A percentile compares a stretch with the other conserved stretches of the same genome.
Conservation (phyloP, 129 eudicot species). For the Lactuca saligna region DNA sequence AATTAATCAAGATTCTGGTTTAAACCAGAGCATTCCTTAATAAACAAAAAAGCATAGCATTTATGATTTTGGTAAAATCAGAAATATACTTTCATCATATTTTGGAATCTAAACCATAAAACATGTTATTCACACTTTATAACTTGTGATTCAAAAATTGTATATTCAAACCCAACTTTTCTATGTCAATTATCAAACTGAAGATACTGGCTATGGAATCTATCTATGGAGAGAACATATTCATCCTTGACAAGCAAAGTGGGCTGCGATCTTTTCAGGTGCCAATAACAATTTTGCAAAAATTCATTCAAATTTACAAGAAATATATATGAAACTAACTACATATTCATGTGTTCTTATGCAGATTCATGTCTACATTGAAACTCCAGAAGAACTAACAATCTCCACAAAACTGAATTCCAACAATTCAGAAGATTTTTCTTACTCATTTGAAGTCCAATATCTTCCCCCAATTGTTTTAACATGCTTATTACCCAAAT, state of each 20-base stretch:
- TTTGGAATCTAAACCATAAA: no score
- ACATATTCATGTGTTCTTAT: conserved; percentile 10
- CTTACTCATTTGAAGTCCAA: conserved; percentile 65
- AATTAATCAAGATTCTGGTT: background rate
- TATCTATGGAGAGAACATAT: conserved; percentile 73
- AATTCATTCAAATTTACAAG: background rate
- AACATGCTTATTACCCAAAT: conserved; percentile 82
- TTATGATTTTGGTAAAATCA: no score
- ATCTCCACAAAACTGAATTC: conserved; percentile 61
- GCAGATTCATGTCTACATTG: conserved; percentile 71
- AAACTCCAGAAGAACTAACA: conserved; percentile 46
- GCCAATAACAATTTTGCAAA: background rate
- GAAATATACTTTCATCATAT: no score
- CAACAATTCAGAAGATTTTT: conserved; percentile 45
- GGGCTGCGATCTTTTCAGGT: conserved; percentile 81
- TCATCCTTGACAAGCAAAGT: conserved; percentile 49
- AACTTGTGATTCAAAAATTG: no score
- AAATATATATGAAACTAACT: background rate
- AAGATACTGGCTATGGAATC: conserved; percentile 87
- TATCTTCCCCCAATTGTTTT: conserved; percentile 75
- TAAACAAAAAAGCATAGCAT: no score
- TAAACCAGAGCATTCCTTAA: background rate
- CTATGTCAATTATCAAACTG: background rate
- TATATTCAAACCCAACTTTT: background rate
- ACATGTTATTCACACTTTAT: no score